A percentile compares a stretch with the other conserved stretches of the same genome.
phyloP scores from a whole-genome alignment of 2,329 filamentous ascomycete genomes.

The Cyphellophora attinorum region DNA sequence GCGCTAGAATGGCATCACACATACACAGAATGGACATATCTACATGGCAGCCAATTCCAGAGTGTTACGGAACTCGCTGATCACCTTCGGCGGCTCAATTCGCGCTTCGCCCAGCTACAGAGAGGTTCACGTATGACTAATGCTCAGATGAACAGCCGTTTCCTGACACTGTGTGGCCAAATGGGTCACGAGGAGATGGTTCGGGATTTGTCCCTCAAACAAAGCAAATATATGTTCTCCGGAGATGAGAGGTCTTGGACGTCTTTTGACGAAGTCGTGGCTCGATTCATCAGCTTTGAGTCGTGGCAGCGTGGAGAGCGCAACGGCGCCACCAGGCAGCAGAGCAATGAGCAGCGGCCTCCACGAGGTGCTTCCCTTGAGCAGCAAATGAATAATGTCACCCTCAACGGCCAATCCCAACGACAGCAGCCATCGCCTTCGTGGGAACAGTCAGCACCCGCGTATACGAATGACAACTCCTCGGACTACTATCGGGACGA shows the following conservation, averaged over 20 bases:
- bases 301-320: neutral
- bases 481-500: neutral
- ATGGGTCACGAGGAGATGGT: constrained; percentile 1
- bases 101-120: neutral
- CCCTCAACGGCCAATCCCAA: too few relatives aligned
- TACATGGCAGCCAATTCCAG: neutral
- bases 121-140: neutral
- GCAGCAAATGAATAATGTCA: too few relatives aligned
- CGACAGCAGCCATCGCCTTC: too few relatives aligned
- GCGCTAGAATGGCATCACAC: neutral
- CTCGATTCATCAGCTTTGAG: neutral
- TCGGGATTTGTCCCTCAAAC: neutral
- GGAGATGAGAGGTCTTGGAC: neutral
- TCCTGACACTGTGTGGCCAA: neutral
- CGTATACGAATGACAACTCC: neutral
- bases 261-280: neutral
- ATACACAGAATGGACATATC: neutral
- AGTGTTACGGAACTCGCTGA: neutral
- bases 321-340: neutral
- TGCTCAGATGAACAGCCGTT: neutral
- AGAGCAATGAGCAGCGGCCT: neutral
- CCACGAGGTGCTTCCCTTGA: neutral
- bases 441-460: too few relatives aligned
- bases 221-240: neutral
- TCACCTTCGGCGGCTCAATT: neutral